These are phyloP conservation scores for Austroboletus festivus DNA, from an alignment of 768 basidiomycete species.

Conservation along the genomic window DNA sequence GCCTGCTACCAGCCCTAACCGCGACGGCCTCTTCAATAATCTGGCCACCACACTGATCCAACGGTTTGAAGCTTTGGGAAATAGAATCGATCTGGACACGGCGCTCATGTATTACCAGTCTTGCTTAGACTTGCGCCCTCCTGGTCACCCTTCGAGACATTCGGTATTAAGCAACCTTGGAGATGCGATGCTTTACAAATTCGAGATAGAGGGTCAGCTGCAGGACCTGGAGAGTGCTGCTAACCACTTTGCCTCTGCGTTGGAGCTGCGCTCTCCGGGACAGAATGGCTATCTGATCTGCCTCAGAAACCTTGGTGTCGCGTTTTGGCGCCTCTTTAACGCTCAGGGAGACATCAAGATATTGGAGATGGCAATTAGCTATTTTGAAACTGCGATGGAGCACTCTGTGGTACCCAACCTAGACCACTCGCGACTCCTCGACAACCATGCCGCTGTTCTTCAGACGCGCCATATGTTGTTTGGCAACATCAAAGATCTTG, in stretches of 20 bases:
- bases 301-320: conserved; percentile 15
- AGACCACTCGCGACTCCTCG: conserved; percentile 17
- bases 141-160: conserved; percentile 13
- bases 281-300: conserved; percentile 6
- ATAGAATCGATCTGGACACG: conserved; percentile 16
- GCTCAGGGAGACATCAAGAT: conserved; percentile 11
- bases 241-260: conserved; percentile 8
- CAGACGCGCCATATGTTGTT: conserved; percentile 10
- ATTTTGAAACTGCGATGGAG: conserved; percentile 13
- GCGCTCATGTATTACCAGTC: conserved; percentile 14
- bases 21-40: conserved; percentile 24
- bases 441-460: conserved; percentile 19
- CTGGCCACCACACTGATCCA: conserved; percentile 13
- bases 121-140: conserved; percentile 22
- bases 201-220: conserved; percentile 18
- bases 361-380: conserved; percentile 21
- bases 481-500: conserved; percentile 20
- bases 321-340: conserved; percentile 3
- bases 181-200: conserved; percentile 18
- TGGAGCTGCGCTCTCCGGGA: conserved; percentile 16
- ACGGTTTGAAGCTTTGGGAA: conserved; percentile 15
- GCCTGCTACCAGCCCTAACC: conserved; percentile 6
- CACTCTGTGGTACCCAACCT: conserved; percentile 15
- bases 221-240: conserved; percentile 25
- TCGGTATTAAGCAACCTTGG: conserved; percentile 20